phyloP scores from a whole-genome alignment of 768 basidiomycete genomes.

The Psilocybe cyanescens region DNA sequence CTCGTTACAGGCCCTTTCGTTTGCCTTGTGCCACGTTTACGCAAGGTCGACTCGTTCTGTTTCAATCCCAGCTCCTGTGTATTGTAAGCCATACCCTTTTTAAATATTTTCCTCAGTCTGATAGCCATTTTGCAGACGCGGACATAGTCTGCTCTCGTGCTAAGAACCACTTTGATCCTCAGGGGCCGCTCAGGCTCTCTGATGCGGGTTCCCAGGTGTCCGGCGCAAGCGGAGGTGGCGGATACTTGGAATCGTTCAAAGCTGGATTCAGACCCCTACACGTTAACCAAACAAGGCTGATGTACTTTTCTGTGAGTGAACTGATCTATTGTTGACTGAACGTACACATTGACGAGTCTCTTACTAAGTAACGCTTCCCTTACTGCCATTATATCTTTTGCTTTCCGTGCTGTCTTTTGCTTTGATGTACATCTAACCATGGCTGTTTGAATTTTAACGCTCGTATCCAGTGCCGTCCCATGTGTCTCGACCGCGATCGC shows the following conservation, averaged over 20 bases:
- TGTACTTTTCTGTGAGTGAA: conserved; percentile 15
- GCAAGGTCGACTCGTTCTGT: conserved; percentile 13
- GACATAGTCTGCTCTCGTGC: conserved; percentile 19
- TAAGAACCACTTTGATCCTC: conserved; percentile 10
- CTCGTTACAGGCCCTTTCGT: conserved; percentile 58
- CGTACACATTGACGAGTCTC: too few species aligned
- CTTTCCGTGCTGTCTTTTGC: too few species aligned
- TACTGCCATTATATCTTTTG: too few species aligned
- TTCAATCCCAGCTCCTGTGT: conserved; percentile 14
- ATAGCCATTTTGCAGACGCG: conserved; percentile 5
- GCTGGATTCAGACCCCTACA: conserved; percentile 10
- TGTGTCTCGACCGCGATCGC: too few species aligned
- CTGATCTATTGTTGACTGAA: too few species aligned
- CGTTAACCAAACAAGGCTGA: background rate
- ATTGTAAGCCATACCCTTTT: background rate
- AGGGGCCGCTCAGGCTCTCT: conserved; percentile 5
- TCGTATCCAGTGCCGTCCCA: too few species aligned
- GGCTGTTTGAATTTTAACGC: too few species aligned
- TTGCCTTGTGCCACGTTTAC: conserved; percentile 13
- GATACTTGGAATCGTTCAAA: conserved; percentile 9
- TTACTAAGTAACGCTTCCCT: too few species aligned
- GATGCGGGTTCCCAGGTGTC: conserved; percentile 5
- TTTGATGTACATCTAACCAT: too few species aligned
- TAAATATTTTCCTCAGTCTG: background rate
- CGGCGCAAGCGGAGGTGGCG: background rate